Conservation (phyloP, 768 basidiomycete genomes). For the Mycena metata region DNA sequence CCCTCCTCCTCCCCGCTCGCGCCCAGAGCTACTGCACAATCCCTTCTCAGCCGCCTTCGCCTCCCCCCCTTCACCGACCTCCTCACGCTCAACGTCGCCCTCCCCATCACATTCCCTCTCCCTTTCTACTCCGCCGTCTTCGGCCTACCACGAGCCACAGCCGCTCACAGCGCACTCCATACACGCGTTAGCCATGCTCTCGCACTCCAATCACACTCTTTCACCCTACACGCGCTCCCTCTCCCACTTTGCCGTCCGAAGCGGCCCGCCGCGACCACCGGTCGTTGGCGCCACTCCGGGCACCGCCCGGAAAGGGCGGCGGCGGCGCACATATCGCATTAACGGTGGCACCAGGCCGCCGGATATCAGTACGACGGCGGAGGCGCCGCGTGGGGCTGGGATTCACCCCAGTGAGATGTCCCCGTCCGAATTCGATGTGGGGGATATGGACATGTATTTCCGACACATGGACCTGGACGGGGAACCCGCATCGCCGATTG, state of each 20-base stretch:
- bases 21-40: constrained; percentile 37
- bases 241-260: constrained; percentile 93
- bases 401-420: constrained; percentile 39
- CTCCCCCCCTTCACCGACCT: constrained; percentile 31
- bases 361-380: neutral
- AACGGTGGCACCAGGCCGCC: constrained; percentile 9
- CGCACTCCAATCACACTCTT: constrained; percentile 91
- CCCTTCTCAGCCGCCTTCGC: constrained; percentile 39
- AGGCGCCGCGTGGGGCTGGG: neutral
- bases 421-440: constrained; percentile 65
- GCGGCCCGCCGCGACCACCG: constrained; percentile 75
- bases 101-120: constrained; percentile 37
- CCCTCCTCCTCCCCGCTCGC: constrained; percentile 38
- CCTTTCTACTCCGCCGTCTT: constrained; percentile 39
- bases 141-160: constrained; percentile 63
- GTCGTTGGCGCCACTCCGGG: constrained; percentile 11
- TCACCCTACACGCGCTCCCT: constrained; percentile 93
- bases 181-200: constrained; percentile 88
- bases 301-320: constrained; percentile 33
- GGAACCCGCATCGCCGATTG: neutral
- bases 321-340: constrained; percentile 33
- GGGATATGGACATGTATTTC: constrained; percentile 71
- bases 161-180: constrained; percentile 78
- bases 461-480: constrained; percentile 41
- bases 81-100: constrained; percentile 37